Percentiles rank a stretch among this genome's conserved stretches.
These are phyloP conservation scores for Hondaea fermentalgiana DNA, from an alignment of 108 stramenopile species.

Conservation along the genomic window DNA sequence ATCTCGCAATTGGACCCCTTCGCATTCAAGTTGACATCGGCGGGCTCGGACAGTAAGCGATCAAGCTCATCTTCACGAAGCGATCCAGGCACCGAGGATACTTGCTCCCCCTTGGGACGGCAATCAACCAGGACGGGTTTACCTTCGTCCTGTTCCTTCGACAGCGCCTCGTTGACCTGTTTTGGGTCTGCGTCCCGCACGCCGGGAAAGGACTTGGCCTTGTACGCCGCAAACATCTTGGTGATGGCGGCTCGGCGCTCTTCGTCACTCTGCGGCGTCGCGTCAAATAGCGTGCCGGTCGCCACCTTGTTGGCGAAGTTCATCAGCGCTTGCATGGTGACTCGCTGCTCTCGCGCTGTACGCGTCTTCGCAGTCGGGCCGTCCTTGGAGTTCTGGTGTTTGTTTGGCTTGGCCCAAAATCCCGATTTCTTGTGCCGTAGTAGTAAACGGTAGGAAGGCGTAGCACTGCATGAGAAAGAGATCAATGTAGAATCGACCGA, in stretches of 20 bases:
- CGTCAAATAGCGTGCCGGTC: background rate
- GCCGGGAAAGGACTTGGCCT: background rate
- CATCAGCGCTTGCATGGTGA: background rate
- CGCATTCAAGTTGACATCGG: background rate
- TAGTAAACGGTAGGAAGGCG: too few relatives aligned
- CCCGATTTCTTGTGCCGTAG: too few relatives aligned
- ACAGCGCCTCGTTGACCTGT: background rate
- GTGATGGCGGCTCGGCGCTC: background rate
- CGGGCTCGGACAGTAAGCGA: background rate
- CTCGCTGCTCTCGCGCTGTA: too few relatives aligned
- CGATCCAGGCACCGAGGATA: background rate
- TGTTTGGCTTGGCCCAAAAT: too few relatives aligned
- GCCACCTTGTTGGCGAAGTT: background rate
- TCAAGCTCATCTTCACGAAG: background rate
- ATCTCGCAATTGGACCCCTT: background rate
- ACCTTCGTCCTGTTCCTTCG: background rate
- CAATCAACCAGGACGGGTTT: background rate
- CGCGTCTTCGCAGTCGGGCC: too few relatives aligned
- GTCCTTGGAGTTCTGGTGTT: too few relatives aligned
- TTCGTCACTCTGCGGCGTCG: background rate
- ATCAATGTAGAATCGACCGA: too few relatives aligned
- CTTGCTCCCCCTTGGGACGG: background rate
- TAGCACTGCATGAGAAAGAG: too few relatives aligned
- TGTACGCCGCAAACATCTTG: background rate
- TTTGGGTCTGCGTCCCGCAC: background rate